Conservation (phyloP, 148 eudicot species). For the Silene uniflora region DNA sequence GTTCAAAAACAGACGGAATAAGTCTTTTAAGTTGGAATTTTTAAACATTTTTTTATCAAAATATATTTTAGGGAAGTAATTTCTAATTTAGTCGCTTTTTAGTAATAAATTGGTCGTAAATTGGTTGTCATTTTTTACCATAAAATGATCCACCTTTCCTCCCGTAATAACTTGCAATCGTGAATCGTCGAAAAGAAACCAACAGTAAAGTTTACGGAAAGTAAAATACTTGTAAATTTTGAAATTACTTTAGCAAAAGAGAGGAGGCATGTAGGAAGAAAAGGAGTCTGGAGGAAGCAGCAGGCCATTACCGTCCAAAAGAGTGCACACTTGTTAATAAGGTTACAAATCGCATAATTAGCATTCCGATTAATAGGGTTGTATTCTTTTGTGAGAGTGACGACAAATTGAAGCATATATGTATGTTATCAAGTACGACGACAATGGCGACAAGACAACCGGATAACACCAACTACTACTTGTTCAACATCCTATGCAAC, state of each 20-base stretch:
- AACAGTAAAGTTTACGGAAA: no score
- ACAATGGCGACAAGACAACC: conserved; percentile 23
- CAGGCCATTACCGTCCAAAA: conserved; percentile 38
- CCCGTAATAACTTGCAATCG: no score
- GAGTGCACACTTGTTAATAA: conserved; percentile 9
- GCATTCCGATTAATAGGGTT: conserved; percentile 4
- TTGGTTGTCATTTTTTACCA: no score
- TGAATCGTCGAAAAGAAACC: no score
- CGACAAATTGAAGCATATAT: conserved; percentile 16
- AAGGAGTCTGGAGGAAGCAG: conserved; percentile 2
- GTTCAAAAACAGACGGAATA: no score
- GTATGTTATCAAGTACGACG: conserved; percentile 7
- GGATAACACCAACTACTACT: conserved; percentile 5
- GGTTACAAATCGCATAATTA: not conserved
- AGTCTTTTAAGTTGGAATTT: no score
- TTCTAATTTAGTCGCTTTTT: no score
- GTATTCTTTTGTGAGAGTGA: not conserved
- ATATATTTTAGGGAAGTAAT: no score
- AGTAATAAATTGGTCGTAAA: no score
- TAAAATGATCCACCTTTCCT: no score
- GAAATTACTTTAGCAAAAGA: not conserved
- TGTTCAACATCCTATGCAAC: not conserved
- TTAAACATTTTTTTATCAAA: no score
- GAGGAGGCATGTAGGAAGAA: conserved; percentile 6
- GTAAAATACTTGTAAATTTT: no score